Base-by-base conservation (phyloP, 2,329 filamentous ascomycete genomes). In the Phialophora macrospora region DNA sequence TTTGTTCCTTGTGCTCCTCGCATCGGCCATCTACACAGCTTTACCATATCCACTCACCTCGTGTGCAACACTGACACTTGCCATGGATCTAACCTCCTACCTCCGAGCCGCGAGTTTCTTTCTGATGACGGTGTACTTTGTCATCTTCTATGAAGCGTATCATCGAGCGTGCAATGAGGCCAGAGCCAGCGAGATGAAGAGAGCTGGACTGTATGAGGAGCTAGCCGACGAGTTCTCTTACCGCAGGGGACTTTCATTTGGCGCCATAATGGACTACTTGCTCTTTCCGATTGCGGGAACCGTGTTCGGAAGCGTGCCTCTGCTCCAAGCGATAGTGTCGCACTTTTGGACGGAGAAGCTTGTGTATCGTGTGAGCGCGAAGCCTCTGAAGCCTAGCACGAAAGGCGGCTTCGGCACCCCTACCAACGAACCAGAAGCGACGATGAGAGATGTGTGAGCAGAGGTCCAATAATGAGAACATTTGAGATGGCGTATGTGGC, bases 361-460 rank as follows among this genome's bases (percentile, higher is more conserved):
- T 70, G 87, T 89, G 11, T 92, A 92, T 76, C 85, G 87, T 0
- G 89, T 92, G 72, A 90, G 88, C 79, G 87, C 88, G 77, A 92
- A 91, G 84, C 87, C 72, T 3, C 51, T 68, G n/a, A 67, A 61
- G 57, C 24, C 60, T 24, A 46, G 26, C 24, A 17, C 60, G 8
- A 62, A 44, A 24, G 51, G 24, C 34, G 32, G 48, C 12, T 17
- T 61, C 6, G 5, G 20, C 14, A 20, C 11, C 14, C 14, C 22
- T 20, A 14, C 48, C 22, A 24, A 30, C 41, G 60, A 55, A 34
- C 49, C 14, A 24, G 60, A 12, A 2, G 22, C 34, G 14, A 52
- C 30, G 1, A 48, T 63, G 24, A 41, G 30, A 11, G 52, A 62
- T 17, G 60, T 62, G 20, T 62, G 60, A 62, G 34, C 26, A 44